phyloP scores from a whole-genome alignment of 306 rosid genomes.

The Geum urbanum region DNA sequence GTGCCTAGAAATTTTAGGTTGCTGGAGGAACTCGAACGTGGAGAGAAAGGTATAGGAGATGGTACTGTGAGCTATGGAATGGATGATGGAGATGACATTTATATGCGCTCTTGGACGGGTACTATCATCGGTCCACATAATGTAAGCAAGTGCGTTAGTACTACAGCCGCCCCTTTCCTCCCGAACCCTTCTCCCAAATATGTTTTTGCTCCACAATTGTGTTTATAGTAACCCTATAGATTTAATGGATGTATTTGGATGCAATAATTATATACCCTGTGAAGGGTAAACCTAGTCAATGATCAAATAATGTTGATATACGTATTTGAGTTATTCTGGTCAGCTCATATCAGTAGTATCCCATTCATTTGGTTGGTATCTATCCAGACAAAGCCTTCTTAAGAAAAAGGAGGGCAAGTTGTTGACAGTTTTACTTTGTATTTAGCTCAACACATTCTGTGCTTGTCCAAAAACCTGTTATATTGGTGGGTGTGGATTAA shows the following conservation, averaged over 20 bases:
- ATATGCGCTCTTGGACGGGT: conserved; percentile 60
- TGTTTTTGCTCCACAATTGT: not conserved
- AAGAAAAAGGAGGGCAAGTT: not conserved
- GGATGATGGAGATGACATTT: conserved; percentile 99
- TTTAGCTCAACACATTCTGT: not conserved
- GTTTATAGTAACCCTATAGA: not conserved
- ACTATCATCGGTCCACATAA: conserved; percentile 95
- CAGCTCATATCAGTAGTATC: not conserved
- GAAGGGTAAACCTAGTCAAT: not conserved
- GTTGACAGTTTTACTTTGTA: not conserved
- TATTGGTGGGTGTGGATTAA: not conserved
- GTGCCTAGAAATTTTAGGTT: conserved; percentile 98
- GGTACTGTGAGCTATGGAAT: conserved; percentile 95
- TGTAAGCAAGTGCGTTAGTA: conserved; percentile 43
- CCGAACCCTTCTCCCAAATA: not conserved
- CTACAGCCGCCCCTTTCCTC: not conserved
- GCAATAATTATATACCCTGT: not conserved
- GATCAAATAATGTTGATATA: not conserved
- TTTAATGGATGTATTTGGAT: not conserved
- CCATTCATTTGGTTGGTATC: not conserved
- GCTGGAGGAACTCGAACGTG: conserved; percentile 98
- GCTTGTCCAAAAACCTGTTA: not conserved
- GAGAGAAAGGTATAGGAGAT: conserved; percentile 89
- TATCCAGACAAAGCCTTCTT: not conserved
- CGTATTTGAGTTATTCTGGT: not conserved